A percentile compares a stretch with the other conserved stretches of the same genome.
phyloP scores from a whole-genome alignment of 2,329 filamentous ascomycete species.

The Kalaharituber pfeilii region DNA sequence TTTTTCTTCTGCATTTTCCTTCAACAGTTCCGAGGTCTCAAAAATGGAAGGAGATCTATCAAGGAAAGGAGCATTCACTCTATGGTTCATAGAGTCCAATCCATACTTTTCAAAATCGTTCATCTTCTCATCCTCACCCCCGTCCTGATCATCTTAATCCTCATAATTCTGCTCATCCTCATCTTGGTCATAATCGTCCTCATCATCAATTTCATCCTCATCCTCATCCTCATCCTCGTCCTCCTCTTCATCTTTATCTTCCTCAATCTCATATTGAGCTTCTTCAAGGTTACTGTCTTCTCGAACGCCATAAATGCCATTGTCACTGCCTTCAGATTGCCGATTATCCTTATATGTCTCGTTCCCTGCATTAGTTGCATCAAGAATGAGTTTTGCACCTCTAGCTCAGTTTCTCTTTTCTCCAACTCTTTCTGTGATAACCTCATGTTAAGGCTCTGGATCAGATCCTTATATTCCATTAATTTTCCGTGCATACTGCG shows the following conservation, averaged over 20 bases:
- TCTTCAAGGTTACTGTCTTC: too few relatives aligned
- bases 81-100: too few relatives aligned
- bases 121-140: too few relatives aligned
- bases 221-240: too few relatives aligned
- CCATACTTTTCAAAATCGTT: too few relatives aligned
- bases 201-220: not conserved
- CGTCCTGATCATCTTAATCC: not conserved
- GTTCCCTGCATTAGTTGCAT: not conserved
- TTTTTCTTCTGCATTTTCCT: too few relatives aligned
- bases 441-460: conserved; percentile 9
- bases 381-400: conserved; percentile 1
- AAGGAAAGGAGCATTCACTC: too few relatives aligned
- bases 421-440: conserved; percentile 11
- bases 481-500: conserved; percentile 44
- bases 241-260: not conserved
- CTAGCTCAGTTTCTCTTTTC: conserved; percentile 9
- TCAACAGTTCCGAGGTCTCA: too few relatives aligned
- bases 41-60: too few relatives aligned
- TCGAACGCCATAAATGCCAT: too few relatives aligned
- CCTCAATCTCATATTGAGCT: not conserved
- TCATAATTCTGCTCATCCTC: not conserved
- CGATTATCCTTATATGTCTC: not conserved
- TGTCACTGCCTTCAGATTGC: too few relatives aligned
- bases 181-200: not conserved
- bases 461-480: conserved; percentile 8